Evolutionary conservation across 2,329 filamentous ascomycete species (phyloP).

Genomic region (Phialophora tarda): DNA sequence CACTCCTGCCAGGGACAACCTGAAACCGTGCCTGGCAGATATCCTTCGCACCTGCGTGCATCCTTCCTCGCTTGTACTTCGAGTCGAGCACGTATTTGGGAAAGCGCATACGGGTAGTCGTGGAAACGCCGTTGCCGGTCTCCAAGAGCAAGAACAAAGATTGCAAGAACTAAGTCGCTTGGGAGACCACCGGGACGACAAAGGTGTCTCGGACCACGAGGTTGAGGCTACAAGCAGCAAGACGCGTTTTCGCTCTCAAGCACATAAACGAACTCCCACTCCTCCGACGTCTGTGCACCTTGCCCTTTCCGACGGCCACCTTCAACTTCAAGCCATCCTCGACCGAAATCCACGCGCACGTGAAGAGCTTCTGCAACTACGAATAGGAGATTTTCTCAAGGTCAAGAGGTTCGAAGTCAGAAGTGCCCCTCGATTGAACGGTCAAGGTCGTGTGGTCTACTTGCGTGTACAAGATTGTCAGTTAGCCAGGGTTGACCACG

Average conservation of each 20-base stretch:
- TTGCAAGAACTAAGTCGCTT: slow-evolving; percentile 1
- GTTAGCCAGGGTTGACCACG: slow-evolving; percentile 23
- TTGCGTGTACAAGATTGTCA: slow-evolving; percentile 40
- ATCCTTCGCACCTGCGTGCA: slow-evolving; percentile 42
- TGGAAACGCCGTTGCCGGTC: slow-evolving; percentile 16
- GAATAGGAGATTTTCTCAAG: slow-evolving; percentile 36
- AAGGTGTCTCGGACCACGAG: not conserved
- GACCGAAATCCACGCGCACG: slow-evolving; percentile 27
- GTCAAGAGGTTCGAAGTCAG: slow-evolving; percentile 39
- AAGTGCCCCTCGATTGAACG: slow-evolving; percentile 36
- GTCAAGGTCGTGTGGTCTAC: slow-evolving; percentile 38
- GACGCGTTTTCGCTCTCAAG: not conserved
- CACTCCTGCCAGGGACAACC: slow-evolving; percentile 22
- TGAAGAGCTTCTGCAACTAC: slow-evolving; percentile 20
- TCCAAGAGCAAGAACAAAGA: slow-evolving; percentile 7
- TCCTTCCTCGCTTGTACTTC: slow-evolving; percentile 39
- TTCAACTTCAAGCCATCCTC: slow-evolving; percentile 43
- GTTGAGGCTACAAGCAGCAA: not conserved
- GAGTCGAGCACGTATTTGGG: slow-evolving; percentile 40
- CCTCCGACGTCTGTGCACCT: slow-evolving; percentile 12
- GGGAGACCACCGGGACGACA: slow-evolving; percentile 4
- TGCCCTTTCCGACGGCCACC: slow-evolving; percentile 41
- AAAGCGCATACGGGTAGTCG: slow-evolving; percentile 25
- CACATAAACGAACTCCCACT: not conserved
- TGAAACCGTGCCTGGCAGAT: slow-evolving; percentile 42